phyloP scores from a whole-genome alignment of 192 early-diverging fungal species.

The Umbelopsis sp. region DNA sequence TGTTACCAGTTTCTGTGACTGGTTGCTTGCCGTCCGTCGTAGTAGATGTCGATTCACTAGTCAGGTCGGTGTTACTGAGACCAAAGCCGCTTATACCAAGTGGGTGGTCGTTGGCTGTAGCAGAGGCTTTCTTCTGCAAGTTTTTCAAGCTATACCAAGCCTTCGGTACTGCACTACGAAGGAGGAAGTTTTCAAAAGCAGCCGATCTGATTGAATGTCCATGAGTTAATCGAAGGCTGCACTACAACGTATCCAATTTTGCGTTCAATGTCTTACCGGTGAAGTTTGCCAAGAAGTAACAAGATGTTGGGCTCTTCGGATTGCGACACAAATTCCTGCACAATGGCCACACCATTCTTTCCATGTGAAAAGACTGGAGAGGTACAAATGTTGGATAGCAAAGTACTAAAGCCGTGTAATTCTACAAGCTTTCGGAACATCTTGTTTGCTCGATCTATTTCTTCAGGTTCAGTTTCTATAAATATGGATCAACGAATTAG shows the following conservation, averaged over 20 bases:
- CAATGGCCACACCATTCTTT: slow-evolving; percentile 58
- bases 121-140: slow-evolving; percentile 37
- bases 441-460: slow-evolving; percentile 47
- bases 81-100: slow-evolving; percentile 28
- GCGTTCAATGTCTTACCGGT: slow-evolving; percentile 48
- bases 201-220: background rate
- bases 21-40: background rate
- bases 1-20: background rate
- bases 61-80: background rate
- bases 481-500: no score
- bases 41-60: background rate
- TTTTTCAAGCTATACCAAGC: slow-evolving; percentile 64
- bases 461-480: slow-evolving; percentile 42
- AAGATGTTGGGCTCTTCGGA: slow-evolving; percentile 50
- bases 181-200: slow-evolving; percentile 47
- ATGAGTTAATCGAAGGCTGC: background rate
- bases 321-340: slow-evolving; percentile 62
- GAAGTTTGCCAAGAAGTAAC: slow-evolving; percentile 55
- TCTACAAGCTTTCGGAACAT: slow-evolving; percentile 59
- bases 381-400: slow-evolving; percentile 74
- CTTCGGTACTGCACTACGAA: slow-evolving; percentile 62
- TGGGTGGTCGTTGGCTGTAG: slow-evolving; percentile 22
- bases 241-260: background rate
- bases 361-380: slow-evolving; percentile 65
- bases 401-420: slow-evolving; percentile 60